Conservation (phyloP, 805 yeast species). For the Candida ficus region DNA sequence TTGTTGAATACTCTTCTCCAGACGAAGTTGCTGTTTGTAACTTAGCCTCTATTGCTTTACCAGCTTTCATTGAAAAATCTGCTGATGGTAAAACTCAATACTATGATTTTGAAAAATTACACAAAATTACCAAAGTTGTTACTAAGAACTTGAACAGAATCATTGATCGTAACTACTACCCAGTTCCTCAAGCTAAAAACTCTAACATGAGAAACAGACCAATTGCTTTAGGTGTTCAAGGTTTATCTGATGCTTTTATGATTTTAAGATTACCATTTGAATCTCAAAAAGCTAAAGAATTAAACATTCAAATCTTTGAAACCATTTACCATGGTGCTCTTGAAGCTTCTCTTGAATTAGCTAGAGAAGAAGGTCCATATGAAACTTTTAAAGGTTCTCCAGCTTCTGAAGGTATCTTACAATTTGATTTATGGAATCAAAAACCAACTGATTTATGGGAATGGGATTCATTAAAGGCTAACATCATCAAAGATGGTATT, state of each 20-base stretch:
- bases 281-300: slow-evolving; percentile 65
- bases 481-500: slow-evolving; percentile 60
- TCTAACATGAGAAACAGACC: slow-evolving; percentile 88
- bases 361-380: slow-evolving; percentile 64
- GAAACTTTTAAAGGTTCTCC: slow-evolving; percentile 81
- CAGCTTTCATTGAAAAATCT: slow-evolving; percentile 57
- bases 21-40: slow-evolving; percentile 96
- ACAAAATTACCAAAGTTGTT: slow-evolving; percentile 70
- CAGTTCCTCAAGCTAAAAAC: slow-evolving; percentile 65
- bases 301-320: slow-evolving; percentile 86
- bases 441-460: slow-evolving; percentile 81
- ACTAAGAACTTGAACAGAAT: slow-evolving; percentile 74
- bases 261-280: slow-evolving; percentile 81
- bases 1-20: slow-evolving; percentile 87
- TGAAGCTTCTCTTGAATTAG: slow-evolving; percentile 82
- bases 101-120: slow-evolving; percentile 72
- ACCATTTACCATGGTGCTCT: slow-evolving; percentile 93
- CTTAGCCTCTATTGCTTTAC: slow-evolving; percentile 85
- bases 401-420: slow-evolving; percentile 77
- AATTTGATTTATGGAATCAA: slow-evolving; percentile 81
- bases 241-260: slow-evolving; percentile 87
- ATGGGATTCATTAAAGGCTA: slow-evolving; percentile 68
- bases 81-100: slow-evolving; percentile 39
- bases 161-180: slow-evolving; percentile 83
- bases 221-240: slow-evolving; percentile 97